Evolutionary conservation across 768 basidiomycete genomes (phyloP), one percentile per base, ranked within the genome.

Genomic region (Exidia glandulosa): DNA sequence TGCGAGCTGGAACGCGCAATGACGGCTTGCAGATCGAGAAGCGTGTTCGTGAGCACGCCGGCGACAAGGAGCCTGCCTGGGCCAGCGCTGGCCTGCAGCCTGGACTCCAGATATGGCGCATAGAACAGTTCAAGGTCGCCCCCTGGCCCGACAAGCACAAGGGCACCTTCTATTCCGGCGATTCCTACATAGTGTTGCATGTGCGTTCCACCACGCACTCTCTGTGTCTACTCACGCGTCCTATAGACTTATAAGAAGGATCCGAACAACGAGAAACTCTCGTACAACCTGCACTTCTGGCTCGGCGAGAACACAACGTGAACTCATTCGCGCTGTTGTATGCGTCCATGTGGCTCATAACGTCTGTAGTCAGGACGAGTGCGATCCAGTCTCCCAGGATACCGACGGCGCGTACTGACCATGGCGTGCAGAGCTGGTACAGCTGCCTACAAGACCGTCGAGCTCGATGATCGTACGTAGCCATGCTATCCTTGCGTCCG

Each of bases 271-370:
- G 70, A 77, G 19, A 66, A 73, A 5, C 68, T 83, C 16, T 80
- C 76, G 0, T 83, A 81, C 64, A 75, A 86, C 66, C 72, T 86
- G 31, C 83, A 86, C 67, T 85, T 85, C 67, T 86, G 83, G 83
- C 71, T 85, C 3, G 83, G 85, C 13, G 70, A 76, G 59, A 71
- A 81, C 57, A 84, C 83, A 1, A 79, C 74, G 50, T 54, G 50
- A 27, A 27, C 10, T 27, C 27, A 10, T 25, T 29, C 16, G 23
- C 12, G 19, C 6, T 12, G 41, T 5, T 45, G 16, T 45, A 45
- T 45, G 41, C 41, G 19, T 23, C 16, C 6, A 13, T 45, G 7
- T 23, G 16, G 41, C 16, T 25, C 23, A 54, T 9, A 6, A 6
- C 10, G 25, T 29, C 10, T 19, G 25, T 27, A 54, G 50, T 25